Evolutionary conservation across 2,329 filamentous ascomycete species (phyloP).

Genomic region (Clonostachys byssicola): DNA sequence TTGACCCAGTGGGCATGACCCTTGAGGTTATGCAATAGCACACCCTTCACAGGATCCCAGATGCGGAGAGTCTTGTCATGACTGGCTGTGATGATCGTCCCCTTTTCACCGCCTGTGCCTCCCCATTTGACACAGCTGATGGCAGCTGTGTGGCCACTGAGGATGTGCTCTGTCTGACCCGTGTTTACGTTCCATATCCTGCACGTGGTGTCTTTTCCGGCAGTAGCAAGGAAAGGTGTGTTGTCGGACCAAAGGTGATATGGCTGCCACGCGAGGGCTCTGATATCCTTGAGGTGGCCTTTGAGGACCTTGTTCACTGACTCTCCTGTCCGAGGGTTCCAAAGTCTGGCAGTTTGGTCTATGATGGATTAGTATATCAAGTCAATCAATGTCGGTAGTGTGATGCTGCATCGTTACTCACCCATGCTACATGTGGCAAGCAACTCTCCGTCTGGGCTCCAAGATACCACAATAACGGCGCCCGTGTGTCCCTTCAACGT

Average conservation of each 20-base stretch:
- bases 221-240: slow-evolving; percentile 77
- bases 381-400: not conserved
- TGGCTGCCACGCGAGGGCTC: slow-evolving; percentile 86
- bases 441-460: slow-evolving; percentile 76
- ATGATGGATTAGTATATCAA: not conserved
- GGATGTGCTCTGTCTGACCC: slow-evolving; percentile 72
- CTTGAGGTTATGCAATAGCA: slow-evolving; percentile 72
- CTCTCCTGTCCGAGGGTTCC: slow-evolving; percentile 80
- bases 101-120: slow-evolving; percentile 59
- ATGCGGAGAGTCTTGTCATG: slow-evolving; percentile 92
- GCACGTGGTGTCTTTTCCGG: slow-evolving; percentile 85
- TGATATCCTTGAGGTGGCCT: slow-evolving; percentile 88
- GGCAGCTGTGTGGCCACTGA: slow-evolving; percentile 84
- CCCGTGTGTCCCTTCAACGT: slow-evolving; percentile 84
- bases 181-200: slow-evolving; percentile 82
- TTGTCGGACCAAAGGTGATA: slow-evolving; percentile 76
- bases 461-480: slow-evolving; percentile 86
- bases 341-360: slow-evolving; percentile 85
- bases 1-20: slow-evolving; percentile 95
- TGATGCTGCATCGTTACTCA: not conserved
- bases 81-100: slow-evolving; percentile 70
- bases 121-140: slow-evolving; percentile 95
- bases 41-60: slow-evolving; percentile 80
- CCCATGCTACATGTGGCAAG: slow-evolving; percentile 84
- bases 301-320: slow-evolving; percentile 65